These are phyloP conservation scores for Trametes pubescens DNA, from an alignment of 1,284 basidiomycete genomes.

Conservation along the genomic window DNA sequence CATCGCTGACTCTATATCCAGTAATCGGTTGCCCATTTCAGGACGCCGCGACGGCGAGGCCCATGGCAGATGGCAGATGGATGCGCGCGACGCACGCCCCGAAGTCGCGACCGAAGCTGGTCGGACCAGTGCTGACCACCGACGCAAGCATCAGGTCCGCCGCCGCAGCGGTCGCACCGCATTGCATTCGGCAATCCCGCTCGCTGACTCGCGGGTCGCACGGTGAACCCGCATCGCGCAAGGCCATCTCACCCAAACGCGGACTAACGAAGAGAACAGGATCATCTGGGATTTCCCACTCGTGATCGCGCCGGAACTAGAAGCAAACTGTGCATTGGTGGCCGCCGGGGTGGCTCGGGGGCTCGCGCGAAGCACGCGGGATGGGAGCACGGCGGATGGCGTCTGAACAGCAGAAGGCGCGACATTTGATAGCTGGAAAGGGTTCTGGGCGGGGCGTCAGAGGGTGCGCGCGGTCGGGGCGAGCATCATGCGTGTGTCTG, in stretches of 20 bases:
- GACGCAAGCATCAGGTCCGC: conserved; percentile 6
- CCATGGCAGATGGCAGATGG: neutral
- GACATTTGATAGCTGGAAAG: conserved; percentile 6
- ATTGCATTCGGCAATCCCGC: conserved; percentile 8
- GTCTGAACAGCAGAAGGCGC: neutral
- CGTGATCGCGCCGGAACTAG: neutral
- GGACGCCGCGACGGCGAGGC: neutral
- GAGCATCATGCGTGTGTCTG: conserved; percentile 19
- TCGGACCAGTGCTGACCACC: conserved; percentile 3
- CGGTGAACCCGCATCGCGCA: conserved; percentile 7
- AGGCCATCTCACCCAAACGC: conserved; percentile 4
- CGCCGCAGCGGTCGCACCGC: conserved; percentile 9
- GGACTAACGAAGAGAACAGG: conserved; percentile 1
- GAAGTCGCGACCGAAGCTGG: neutral
- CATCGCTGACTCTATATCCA: neutral
- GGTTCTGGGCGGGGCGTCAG: neutral
- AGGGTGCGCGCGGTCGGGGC: conserved; percentile 20
- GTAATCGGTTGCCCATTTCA: neutral
- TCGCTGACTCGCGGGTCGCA: conserved; percentile 7
- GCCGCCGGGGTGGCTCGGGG: conserved; percentile 10
- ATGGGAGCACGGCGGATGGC: conserved; percentile 1
- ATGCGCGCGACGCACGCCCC: neutral
- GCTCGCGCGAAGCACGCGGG: neutral
- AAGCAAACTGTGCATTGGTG: neutral
- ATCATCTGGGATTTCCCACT: conserved; percentile 5